Base-by-base conservation (phyloP, 2,329 filamentous ascomycete species). In the Nothophaeocryptopus gaeumannii region DNA sequence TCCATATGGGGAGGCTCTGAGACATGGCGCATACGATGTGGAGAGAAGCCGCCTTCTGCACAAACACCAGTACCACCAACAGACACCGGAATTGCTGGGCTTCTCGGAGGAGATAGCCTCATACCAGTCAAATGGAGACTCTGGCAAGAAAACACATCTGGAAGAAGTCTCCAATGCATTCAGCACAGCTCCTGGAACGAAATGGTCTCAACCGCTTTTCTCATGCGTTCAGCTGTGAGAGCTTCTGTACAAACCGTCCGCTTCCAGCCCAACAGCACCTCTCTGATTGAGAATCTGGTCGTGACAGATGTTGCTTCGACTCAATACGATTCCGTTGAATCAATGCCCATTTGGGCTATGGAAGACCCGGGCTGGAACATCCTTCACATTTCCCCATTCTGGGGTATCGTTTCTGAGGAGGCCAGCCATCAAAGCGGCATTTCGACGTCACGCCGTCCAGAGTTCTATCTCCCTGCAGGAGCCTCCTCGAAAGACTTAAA, bases 261-360 rank as follows among this genome's bases (percentile, higher is more conserved):
- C 39, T 55, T 47, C 36, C 49, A 58, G 13, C 39, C 51, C 32
- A 58, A 53, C 46, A 41, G 53, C 33, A 55, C 49, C 7, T 38
- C 50, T 5, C 48, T 13, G 8, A 33, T 58, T 20, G 50, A 48
- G 11, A 48, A 53, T 14, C 39, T 55, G 7, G 35, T 50, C 9
- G 38, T 55, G 20, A 45, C 50, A 33, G 34, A 40, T n/a, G 38
- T 51, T 20, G 16, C 33, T 14, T 10, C 32, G 10, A 33, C 33
- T 34, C 29, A 35, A 4, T 51, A 46, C n/a, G 13, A n/a, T 11
- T 38, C 32, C 7, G 34, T 35, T 2, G 15, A 46, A 30, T 31
- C 45, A 7, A 29, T 46, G 34, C 50, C 44, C 7, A 34, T 36
- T 14, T 52, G 50, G 50, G 50, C 38, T 1, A 39, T 52, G 31